These are phyloP conservation scores for Ganoderma lucidum DNA, from an alignment of 1,284 basidiomycete species.

Conservation along the genomic window DNA sequence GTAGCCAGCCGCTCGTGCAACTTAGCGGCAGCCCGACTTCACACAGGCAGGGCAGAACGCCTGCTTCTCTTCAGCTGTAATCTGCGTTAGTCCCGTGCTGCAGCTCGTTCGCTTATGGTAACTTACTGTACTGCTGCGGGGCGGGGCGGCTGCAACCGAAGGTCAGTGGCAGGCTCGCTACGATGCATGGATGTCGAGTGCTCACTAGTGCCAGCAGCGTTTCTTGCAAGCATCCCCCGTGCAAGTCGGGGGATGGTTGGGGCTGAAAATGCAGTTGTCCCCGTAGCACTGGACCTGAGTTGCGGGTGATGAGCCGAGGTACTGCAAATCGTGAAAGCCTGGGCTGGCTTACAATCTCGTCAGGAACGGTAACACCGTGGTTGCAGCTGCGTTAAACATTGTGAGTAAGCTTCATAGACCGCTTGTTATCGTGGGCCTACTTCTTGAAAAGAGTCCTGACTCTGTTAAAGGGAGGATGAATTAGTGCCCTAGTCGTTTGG, in stretches of 20 bases:
- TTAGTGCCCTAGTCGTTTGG: neutral
- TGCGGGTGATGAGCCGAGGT: neutral
- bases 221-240: conserved; percentile 57
- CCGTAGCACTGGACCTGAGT: conserved; percentile 69
- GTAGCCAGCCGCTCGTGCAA: neutral
- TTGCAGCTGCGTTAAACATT: conserved; percentile 55
- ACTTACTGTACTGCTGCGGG: conserved; percentile 70
- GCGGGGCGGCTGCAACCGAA: conserved; percentile 59
- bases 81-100: neutral
- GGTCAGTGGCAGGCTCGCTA: conserved; percentile 4
- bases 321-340: conserved; percentile 6
- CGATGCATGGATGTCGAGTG: conserved; percentile 16
- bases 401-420: conserved; percentile 11
- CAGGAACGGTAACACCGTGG: conserved; percentile 63
- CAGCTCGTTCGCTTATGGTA: neutral
- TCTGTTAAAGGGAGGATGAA: conserved; percentile 15
- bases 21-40: conserved; percentile 23
- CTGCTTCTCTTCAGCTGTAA: conserved; percentile 55
- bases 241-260: conserved; percentile 61
- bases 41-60: conserved; percentile 50
- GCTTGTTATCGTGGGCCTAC: conserved; percentile 7
- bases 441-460: conserved; percentile 37
- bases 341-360: conserved; percentile 61
- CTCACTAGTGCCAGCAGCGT: conserved; percentile 80
- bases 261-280: conserved; percentile 70